These are phyloP conservation scores for Aspergillus sp. DNA, from an alignment of 2,329 filamentous ascomycete species.

Conservation along the genomic window DNA sequence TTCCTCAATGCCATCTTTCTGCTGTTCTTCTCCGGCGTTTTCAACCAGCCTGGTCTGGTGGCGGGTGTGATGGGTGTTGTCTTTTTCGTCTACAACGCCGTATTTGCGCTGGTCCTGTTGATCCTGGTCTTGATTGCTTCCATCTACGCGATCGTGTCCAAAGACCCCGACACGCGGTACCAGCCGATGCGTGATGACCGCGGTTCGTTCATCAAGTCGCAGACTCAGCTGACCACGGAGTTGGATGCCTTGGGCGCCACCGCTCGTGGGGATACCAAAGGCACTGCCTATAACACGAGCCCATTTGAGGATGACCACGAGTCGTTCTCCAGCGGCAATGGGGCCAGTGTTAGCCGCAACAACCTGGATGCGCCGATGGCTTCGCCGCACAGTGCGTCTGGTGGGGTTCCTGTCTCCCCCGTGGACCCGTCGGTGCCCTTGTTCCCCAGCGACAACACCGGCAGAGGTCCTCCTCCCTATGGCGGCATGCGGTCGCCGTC, in stretches of 20 bases:
- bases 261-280: conserved; percentile 69
- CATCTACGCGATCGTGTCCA: conserved; percentile 71
- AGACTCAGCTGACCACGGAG: conserved; percentile 77
- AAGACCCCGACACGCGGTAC: conserved; percentile 91
- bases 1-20: conserved; percentile 86
- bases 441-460: conserved; percentile 37
- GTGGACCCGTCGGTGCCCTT: conserved; percentile 40
- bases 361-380: conserved; percentile 29
- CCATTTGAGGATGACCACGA: conserved; percentile 65
- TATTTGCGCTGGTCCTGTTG: conserved; percentile 72
- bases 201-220: conserved; percentile 95
- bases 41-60: conserved; percentile 73
- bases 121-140: conserved; percentile 73
- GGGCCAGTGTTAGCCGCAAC: conserved; percentile 43
- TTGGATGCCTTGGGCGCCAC: conserved; percentile 83
- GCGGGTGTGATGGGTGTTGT: conserved; percentile 82
- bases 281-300: conserved; percentile 49
- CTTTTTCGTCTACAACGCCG: conserved; percentile 80
- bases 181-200: conserved; percentile 95
- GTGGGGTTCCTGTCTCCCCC: conserved; percentile 41
- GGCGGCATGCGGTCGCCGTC: conserved; percentile 23
- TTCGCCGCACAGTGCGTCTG: conserved; percentile 21
- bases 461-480: conserved; percentile 34
- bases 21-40: conserved; percentile 78
- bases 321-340: conserved; percentile 50